A percentile compares a stretch with the other conserved stretches of the same genome.
Conservation (phyloP, 768 basidiomycete genomes). For the Leccinum pellstonianum region DNA sequence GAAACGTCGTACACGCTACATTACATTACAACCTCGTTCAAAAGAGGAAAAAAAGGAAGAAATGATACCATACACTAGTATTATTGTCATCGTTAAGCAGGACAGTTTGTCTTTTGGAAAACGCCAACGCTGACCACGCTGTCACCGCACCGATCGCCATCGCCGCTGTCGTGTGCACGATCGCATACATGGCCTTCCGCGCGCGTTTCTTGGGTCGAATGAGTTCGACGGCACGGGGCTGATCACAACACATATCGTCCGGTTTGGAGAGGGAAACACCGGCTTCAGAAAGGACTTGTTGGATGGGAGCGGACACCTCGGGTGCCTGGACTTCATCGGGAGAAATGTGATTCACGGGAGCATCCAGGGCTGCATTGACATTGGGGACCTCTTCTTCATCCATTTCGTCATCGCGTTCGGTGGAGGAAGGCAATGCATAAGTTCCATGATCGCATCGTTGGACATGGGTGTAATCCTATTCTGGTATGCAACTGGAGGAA, state of each 20-base stretch:
- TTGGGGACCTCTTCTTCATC: constrained; percentile 13
- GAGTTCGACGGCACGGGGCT: constrained; percentile 8
- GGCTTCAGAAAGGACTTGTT: background rate
- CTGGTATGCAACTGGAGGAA: constrained; percentile 7
- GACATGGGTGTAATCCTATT: constrained; percentile 14
- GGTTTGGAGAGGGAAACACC: background rate
- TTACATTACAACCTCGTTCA: constrained; percentile 3
- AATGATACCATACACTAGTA: background rate
- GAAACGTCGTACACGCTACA: background rate
- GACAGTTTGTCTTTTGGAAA: constrained; percentile 36
- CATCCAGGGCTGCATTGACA: background rate
- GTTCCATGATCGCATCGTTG: constrained; percentile 6
- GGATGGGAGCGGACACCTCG: constrained; percentile 8
- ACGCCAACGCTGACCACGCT: constrained; percentile 74
- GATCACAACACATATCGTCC: background rate
- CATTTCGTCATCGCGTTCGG: constrained; percentile 52
- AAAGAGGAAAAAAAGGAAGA: background rate
- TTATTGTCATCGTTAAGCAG: background rate
- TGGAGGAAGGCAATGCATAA: constrained; percentile 22
- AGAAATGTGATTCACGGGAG: background rate
- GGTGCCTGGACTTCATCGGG: background rate
- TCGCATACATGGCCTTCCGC: constrained; percentile 36
- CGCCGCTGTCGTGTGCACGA: constrained; percentile 60
- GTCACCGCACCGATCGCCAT: constrained; percentile 67
- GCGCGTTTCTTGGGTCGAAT: constrained; percentile 43